Conservation (phyloP, 805 yeast species). For the Candida takata region DNA sequence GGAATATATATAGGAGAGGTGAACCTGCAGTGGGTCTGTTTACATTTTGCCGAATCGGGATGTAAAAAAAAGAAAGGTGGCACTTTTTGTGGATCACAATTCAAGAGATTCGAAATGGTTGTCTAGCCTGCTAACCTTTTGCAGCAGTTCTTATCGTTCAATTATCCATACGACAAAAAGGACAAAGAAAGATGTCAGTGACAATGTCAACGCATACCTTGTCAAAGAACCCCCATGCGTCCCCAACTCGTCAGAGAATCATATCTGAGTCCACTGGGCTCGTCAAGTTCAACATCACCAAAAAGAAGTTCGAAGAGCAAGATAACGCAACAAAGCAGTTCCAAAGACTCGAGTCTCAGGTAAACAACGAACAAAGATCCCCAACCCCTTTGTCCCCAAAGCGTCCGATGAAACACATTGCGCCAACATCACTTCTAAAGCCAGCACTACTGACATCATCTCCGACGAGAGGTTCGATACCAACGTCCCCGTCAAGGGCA, state of each 20-base stretch:
- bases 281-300: constrained; percentile 31
- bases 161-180: no score
- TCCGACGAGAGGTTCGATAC: neutral
- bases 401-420: constrained; percentile 2
- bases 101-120: no score
- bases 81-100: neutral
- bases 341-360: constrained; percentile 8
- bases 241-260: constrained; percentile 29
- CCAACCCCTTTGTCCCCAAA: constrained; percentile 1
- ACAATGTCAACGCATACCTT: neutral
- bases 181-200: no score
- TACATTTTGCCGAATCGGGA: constrained; percentile 1
- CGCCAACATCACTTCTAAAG: neutral
- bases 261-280: constrained; percentile 47
- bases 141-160: no score
- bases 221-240: neutral
- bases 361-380: neutral
- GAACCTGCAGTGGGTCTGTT: no score
- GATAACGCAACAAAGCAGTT: constrained; percentile 12
- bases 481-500: neutral
- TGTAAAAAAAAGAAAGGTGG: neutral
- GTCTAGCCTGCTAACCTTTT: no score
- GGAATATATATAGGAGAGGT: no score
- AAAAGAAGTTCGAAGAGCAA: constrained; percentile 11
- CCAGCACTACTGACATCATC: neutral